Conservation (phyloP, 2,329 filamentous ascomycete species). For the Lachnellula willkommii region DNA sequence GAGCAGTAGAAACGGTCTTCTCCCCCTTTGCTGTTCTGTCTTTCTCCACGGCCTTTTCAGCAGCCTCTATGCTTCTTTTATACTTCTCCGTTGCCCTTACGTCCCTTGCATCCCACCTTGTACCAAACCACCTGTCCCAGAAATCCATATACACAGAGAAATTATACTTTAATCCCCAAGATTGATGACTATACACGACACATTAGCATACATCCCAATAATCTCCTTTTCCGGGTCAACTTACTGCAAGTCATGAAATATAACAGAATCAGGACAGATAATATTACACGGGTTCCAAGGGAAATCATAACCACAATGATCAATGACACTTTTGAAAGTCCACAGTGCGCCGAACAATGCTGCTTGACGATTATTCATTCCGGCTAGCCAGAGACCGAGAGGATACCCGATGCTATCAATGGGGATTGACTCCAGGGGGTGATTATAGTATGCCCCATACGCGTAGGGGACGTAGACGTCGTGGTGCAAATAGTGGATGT, state of each 20-base stretch:
- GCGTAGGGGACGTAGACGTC: conserved; percentile 86
- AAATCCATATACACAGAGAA: neutral
- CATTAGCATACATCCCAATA: neutral
- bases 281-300: conserved; percentile 70
- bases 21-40: no score
- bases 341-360: conserved; percentile 83
- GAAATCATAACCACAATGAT: conserved; percentile 87
- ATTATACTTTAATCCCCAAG: neutral
- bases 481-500: neutral
- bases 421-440: conserved; percentile 83
- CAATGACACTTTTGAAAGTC: conserved; percentile 90
- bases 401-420: conserved; percentile 82
- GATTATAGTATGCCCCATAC: conserved; percentile 94
- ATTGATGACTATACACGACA: neutral
- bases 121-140: neutral
- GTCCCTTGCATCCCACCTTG: neutral
- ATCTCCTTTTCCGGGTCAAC: neutral
- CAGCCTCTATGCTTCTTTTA: neutral
- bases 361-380: conserved; percentile 74
- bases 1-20: no score
- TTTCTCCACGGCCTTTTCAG: neutral
- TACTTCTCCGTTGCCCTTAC: neutral
- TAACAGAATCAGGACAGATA: neutral
- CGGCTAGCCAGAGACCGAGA: conserved; percentile 70
- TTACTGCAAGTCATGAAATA: neutral